phyloP scores from a whole-genome alignment of 495 filamentous ascomycete genomes.

The Pseudoneurospora amorphoporcata region DNA sequence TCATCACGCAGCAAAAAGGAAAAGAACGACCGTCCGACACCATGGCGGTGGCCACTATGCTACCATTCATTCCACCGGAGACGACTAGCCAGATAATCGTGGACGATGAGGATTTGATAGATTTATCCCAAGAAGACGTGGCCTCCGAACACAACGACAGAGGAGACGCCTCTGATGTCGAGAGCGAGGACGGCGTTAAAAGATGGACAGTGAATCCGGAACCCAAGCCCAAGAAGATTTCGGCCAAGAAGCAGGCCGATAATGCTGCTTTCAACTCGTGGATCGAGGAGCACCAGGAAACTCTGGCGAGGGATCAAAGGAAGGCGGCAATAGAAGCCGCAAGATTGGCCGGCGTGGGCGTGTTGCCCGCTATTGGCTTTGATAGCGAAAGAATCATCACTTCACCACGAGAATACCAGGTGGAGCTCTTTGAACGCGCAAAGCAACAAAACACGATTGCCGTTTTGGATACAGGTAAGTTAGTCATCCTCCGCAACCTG shows the following conservation, averaged over 20 bases:
- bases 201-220: slow-evolving; percentile 12
- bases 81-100: not conserved
- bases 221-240: slow-evolving; percentile 25
- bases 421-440: slow-evolving; percentile 83
- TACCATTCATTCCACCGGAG: not conserved
- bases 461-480: slow-evolving; percentile 80
- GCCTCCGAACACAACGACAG: slow-evolving; percentile 6
- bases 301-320: slow-evolving; percentile 1
- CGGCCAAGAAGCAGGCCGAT: slow-evolving; percentile 39
- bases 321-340: slow-evolving; percentile 12
- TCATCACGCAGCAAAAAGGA: not conserved
- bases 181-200: slow-evolving; percentile 21
- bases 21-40: not conserved
- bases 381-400: slow-evolving; percentile 46
- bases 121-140: not conserved
- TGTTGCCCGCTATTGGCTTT: slow-evolving; percentile 16
- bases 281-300: slow-evolving; percentile 24
- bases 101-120: not conserved
- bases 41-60: not conserved
- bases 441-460: slow-evolving; percentile 85
- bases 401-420: slow-evolving; percentile 80
- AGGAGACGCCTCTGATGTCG: slow-evolving; percentile 5
- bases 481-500: not conserved
- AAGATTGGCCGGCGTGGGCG: slow-evolving; percentile 8
- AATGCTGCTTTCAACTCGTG: slow-evolving; percentile 43